Evolutionary conservation across 2,329 filamentous ascomycete species (phyloP).

Genomic region (Alternaria atra): DNA sequence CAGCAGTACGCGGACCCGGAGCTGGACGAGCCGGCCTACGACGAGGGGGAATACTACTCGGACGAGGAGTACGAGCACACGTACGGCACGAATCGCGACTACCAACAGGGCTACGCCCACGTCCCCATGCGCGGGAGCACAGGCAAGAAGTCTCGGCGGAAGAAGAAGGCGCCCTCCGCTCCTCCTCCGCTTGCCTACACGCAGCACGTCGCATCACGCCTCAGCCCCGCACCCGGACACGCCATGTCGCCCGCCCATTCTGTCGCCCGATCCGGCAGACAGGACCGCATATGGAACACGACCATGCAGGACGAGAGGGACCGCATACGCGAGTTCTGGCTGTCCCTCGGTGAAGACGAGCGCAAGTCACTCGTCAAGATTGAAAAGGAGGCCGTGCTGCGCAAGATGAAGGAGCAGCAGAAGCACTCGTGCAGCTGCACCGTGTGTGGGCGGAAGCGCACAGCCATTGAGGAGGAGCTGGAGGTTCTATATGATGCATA

Average conservation of each 20-base stretch:
- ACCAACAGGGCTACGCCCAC: constrained; percentile 38
- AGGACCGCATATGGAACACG: constrained; percentile 97
- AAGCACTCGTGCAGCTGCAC: constrained; percentile 99
- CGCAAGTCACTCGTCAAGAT: constrained; percentile 96
- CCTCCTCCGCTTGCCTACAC: constrained; percentile 42
- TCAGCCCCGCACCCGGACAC: constrained; percentile 53
- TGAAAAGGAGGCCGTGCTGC: constrained; percentile 96
- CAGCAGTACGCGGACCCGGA: constrained; percentile 55
- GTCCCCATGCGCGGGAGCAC: constrained; percentile 27
- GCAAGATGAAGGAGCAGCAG: constrained; percentile 99
- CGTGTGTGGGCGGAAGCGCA: constrained; percentile 94
- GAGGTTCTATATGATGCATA: constrained; percentile 98
- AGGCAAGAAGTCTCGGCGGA: constrained; percentile 71
- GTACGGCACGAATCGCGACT: constrained; percentile 46
- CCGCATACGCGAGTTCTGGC: constrained; percentile 98
- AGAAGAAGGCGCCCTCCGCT: constrained; percentile 64
- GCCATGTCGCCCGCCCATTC: constrained; percentile 51
- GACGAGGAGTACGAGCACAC: constrained; percentile 49
- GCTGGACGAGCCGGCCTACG: constrained; percentile 53
- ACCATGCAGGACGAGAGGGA: constrained; percentile 93
- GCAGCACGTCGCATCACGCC: constrained; percentile 42
- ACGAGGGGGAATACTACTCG: constrained; percentile 53
- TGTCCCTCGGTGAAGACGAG: constrained; percentile 91
- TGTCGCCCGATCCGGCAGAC: constrained; percentile 60
- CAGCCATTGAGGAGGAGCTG: constrained; percentile 96